Evolutionary conservation across 2,329 filamentous ascomycete genomes (phyloP).

Genomic region (Diaporthe humulicola): DNA sequence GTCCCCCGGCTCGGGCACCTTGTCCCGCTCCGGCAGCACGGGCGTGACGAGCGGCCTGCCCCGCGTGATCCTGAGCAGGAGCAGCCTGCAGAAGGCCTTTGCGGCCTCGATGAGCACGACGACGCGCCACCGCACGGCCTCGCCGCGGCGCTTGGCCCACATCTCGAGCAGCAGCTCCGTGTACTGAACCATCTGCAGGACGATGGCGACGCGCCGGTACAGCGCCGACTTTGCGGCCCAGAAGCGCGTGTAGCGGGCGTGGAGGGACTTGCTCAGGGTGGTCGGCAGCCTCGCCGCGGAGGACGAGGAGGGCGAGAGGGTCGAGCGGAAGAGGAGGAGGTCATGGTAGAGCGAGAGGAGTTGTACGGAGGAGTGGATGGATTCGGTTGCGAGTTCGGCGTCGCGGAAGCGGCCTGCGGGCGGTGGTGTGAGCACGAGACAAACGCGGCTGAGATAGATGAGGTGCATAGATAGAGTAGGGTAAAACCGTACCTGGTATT

Average conservation of each 20-base stretch:
- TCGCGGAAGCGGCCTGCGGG: slow-evolving; percentile 83
- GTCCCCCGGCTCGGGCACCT: slow-evolving; percentile 71
- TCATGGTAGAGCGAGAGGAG: slow-evolving; percentile 95
- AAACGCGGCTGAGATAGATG: background rate
- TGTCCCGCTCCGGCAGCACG: slow-evolving; percentile 86
- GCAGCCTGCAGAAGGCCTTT: slow-evolving; percentile 86
- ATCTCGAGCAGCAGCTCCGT: slow-evolving; percentile 98
- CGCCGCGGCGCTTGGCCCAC: slow-evolving; percentile 88
- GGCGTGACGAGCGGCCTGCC: slow-evolving; percentile 86
- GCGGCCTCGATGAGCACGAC: slow-evolving; percentile 87
- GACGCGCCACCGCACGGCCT: slow-evolving; percentile 86
- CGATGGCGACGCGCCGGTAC: slow-evolving; percentile 85
- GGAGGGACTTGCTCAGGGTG: slow-evolving; percentile 66
- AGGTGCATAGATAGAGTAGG: slow-evolving; percentile 28
- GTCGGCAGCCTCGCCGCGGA: slow-evolving; percentile 66
- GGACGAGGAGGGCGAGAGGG: slow-evolving; percentile 58
- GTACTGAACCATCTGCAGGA: slow-evolving; percentile 92
- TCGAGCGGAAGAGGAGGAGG: slow-evolving; percentile 77
- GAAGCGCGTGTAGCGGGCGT: slow-evolving; percentile 76
- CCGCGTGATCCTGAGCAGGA: slow-evolving; percentile 86
- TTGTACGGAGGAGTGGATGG: slow-evolving; percentile 88
- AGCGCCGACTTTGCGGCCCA: slow-evolving; percentile 74
- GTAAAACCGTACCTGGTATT: slow-evolving; percentile 77
- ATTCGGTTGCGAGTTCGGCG: slow-evolving; percentile 95
- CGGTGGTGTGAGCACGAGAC: background rate